Evolutionary conservation across 2,329 filamentous ascomycete species (phyloP), one percentile per base, ranked within the genome.

Genomic region (Penicillium sp.): DNA sequence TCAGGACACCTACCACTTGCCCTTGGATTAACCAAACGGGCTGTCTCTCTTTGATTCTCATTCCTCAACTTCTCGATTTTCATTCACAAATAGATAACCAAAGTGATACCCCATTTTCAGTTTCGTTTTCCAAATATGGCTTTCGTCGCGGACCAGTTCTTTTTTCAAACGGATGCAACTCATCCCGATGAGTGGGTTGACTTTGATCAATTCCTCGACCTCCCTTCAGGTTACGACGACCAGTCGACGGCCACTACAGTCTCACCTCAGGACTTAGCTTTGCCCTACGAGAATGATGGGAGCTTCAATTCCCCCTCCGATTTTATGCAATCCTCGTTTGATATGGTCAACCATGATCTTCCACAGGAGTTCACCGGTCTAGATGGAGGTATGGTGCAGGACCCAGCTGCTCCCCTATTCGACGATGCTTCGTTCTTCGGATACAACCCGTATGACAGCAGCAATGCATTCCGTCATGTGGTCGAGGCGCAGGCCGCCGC

Each of bases 401-500:
- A 58, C 19, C 40, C 38, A 1, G 32, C 51, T 51, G 51, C 50
- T 55, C 62, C 55, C n/a, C 42, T 59, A 13, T 52, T 63, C 23
- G 58, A 64, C 16, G 40, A 61, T 40, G 51, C 55, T 26, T 41
- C 50, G 13, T 57, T 58, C 38, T 38, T 58, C 27, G 55, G 32
- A 10, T 64, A 63, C 46, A 53, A 57, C 32, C 43, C 57, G 5
- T 61, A 59, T 27, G 58, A 64, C 18, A 51, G 47, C 32, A 47
- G 40, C 9, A 56, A 52, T 16, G 52, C 61, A 39, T 63, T 69
- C 55, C 67, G 70, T 34, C 64, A 69, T 27, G 54, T 72, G 57
- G 70, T 74, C 4, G 70, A 73, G 60, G 65, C 71, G 5, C 66
- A 70, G 58, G 74, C 73, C n/a, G 70, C 70, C 8, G 60, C 66